These are phyloP conservation scores for Talinum fruticosum DNA, from an alignment of 148 eudicot species.

Conservation along the genomic window DNA sequence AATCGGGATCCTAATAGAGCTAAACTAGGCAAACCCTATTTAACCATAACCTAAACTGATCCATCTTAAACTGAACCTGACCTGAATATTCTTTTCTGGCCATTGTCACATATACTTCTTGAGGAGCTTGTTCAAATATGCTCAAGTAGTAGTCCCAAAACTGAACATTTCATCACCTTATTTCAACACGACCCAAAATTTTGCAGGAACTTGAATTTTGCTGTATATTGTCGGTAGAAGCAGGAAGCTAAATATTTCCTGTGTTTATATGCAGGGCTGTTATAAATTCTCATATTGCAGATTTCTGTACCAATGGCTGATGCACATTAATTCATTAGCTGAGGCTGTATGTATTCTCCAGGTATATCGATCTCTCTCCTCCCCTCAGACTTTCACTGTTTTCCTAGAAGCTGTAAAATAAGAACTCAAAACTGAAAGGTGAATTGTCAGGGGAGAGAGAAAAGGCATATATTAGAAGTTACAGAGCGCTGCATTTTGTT, in stretches of 20 bases:
- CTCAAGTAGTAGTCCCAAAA: background rate
- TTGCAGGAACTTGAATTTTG: background rate
- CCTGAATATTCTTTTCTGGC: background rate
- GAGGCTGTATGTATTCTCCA: slow-evolving; percentile 27
- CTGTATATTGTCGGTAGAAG: too few species aligned
- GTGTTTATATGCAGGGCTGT: slow-evolving; percentile 24
- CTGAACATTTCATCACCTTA: background rate
- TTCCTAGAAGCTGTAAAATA: slow-evolving; percentile 36
- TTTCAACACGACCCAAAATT: background rate
- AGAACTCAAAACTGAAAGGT: slow-evolving; percentile 24
- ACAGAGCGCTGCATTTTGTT: slow-evolving; percentile 24
- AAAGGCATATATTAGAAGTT: slow-evolving; percentile 3
- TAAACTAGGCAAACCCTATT: too few species aligned
- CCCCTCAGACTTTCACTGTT: slow-evolving; percentile 9
- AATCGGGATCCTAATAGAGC: background rate
- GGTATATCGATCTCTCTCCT: slow-evolving; percentile 23
- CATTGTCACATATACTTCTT: too few species aligned
- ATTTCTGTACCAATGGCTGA: slow-evolving; percentile 21
- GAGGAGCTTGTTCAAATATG: too few species aligned
- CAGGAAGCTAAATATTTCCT: background rate
- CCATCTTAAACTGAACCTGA: background rate
- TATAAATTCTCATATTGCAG: slow-evolving; percentile 13
- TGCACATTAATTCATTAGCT: slow-evolving; percentile 30
- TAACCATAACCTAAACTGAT: background rate
- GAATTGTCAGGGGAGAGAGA: slow-evolving; percentile 9